Conservation (phyloP, 164 flowering plant species). For the Annona squamosa region DNA sequence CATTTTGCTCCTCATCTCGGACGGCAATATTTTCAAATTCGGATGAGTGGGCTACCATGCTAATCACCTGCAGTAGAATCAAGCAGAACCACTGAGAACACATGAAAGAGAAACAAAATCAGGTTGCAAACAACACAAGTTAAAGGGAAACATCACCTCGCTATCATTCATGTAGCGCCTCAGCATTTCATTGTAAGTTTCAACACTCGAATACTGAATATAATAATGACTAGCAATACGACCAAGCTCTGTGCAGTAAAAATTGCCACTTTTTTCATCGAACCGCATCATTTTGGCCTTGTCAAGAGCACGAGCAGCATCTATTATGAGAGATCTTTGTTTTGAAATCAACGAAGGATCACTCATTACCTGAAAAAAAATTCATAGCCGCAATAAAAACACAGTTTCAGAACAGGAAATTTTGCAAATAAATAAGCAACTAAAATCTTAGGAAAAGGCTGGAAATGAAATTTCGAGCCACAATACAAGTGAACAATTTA, state of each 20-base stretch:
- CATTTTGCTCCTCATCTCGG: slow-evolving; percentile 94
- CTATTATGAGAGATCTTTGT: slow-evolving; percentile 77
- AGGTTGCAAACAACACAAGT: slow-evolving; percentile 1
- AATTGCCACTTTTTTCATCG: slow-evolving; percentile 99
- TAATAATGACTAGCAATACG: slow-evolving; percentile 99
- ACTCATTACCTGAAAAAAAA: slow-evolving; percentile 57
- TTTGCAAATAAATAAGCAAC: neutral
- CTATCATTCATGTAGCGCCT: slow-evolving; percentile 90
- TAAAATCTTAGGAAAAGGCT: too few relatives aligned
- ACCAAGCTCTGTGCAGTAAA: slow-evolving; percentile 97
- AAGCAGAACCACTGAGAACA: neutral
- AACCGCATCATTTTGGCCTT: slow-evolving; percentile 99
- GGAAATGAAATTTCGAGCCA: too few relatives aligned
- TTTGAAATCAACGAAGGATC: slow-evolving; percentile 87
- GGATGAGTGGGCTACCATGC: slow-evolving; percentile 97
- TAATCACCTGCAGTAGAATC: slow-evolving; percentile 52
- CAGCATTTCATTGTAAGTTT: slow-evolving; percentile 95
- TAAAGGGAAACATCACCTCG: slow-evolving; percentile 47
- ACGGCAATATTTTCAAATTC: slow-evolving; percentile 97
- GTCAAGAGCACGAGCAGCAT: slow-evolving; percentile 97
- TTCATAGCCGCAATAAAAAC: neutral
- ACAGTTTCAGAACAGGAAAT: neutral
- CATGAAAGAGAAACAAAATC: neutral
- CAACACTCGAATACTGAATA: slow-evolving; percentile 94
- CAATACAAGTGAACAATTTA: too few relatives aligned